Evolutionary conservation across 1,284 basidiomycete genomes (phyloP), one percentile per base, ranked within the genome.

Genomic region (Polyporus tsugae): DNA sequence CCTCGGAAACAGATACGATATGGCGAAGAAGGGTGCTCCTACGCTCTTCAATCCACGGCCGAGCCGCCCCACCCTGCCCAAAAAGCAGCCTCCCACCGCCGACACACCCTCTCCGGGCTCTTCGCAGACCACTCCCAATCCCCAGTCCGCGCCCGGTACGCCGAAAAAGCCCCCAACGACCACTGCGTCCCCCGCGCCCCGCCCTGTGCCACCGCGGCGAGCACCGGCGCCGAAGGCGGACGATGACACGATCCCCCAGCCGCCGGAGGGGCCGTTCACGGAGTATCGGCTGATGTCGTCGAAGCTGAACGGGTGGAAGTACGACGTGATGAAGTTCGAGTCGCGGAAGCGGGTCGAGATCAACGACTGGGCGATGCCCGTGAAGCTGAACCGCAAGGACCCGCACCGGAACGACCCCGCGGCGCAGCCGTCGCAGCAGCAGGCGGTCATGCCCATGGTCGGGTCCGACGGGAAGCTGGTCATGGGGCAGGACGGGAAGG

Each of bases 331-430:
- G 90, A 93, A 93, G 79, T 92, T 93, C 77, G 91, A 93, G 77
- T 88, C 90, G 60, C 86, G 91, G 68, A 90, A 89, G 74, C 79
- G 84, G 19, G 82, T 92, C 63, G 91, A 94, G 74, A 84, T 93
- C 68, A 83, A 83, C 64, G 78, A 80, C 35, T 94, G 92, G 92
- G 78, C 82, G 58, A 79, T 80, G 66, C 94, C 95, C 7, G 89
- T 96, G 76, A 94, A 93, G 81, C 83, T 96, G 71, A 96, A 96
- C 78, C 85, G 95, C 74, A 96, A 95, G 80, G 93, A 96, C 74
- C 79, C 90, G 68, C 82, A 88, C 72, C 82, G 86, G 66, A 86
- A 88, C 62, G 86, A 87, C 29, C 84, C 85, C 11, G 74, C 79
- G 19, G 72, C 76, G 22, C 75, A 73, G 15, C 78, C 75, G 44